Evolutionary conservation across 1,284 basidiomycete species (phyloP).

Genomic region (Rhodotorula sp.): DNA sequence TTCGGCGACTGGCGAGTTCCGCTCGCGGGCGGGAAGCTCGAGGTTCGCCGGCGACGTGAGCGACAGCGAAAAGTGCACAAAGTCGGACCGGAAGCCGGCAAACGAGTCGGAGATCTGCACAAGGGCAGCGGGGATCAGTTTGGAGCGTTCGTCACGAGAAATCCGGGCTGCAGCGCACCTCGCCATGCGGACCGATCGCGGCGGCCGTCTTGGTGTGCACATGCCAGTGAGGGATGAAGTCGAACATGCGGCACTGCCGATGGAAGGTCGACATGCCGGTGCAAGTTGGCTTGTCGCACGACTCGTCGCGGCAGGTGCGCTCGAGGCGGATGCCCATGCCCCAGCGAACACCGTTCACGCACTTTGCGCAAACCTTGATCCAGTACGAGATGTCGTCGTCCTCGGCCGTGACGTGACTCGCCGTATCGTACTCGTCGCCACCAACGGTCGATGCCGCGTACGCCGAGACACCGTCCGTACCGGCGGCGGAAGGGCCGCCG

Average conservation of each 20-base stretch:
- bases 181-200: constrained; percentile 51
- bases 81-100: constrained; percentile 87
- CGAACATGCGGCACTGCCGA: constrained; percentile 76
- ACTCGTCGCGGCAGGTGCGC: constrained; percentile 71
- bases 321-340: constrained; percentile 85
- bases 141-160: not conserved
- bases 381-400: constrained; percentile 31
- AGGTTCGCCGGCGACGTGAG: constrained; percentile 63
- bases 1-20: constrained; percentile 37
- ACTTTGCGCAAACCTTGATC: constrained; percentile 70
- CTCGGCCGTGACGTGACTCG: constrained; percentile 5
- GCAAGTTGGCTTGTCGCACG: constrained; percentile 63
- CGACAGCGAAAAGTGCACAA: constrained; percentile 89
- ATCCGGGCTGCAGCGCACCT: constrained; percentile 53
- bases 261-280: constrained; percentile 63
- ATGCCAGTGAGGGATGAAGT: constrained; percentile 79
- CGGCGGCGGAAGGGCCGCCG: constrained; percentile 20
- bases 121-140: constrained; percentile 1
- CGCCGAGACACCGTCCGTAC: constrained; percentile 5
- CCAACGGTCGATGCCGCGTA: constrained; percentile 5
- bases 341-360: constrained; percentile 85
- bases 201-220: constrained; percentile 65
- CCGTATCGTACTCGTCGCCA: constrained; percentile 7
- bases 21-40: constrained; percentile 40
- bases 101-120: constrained; percentile 69